These are phyloP conservation scores for Kwoniella shivajii DNA, from an alignment of 1,284 basidiomycete genomes.

Conservation along the genomic window DNA sequence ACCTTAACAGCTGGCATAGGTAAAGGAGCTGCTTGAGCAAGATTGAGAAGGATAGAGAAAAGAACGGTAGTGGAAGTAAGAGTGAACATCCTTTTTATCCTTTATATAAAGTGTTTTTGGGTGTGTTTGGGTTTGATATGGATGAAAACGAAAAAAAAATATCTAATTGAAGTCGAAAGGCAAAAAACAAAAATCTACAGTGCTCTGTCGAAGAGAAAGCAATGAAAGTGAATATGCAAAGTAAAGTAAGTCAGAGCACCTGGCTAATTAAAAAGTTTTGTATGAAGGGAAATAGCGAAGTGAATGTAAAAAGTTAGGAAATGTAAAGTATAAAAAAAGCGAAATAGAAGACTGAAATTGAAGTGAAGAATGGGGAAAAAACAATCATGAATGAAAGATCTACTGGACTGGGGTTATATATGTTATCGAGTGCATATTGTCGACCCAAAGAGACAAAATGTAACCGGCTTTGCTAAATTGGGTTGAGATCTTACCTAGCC, in stretches of 20 bases:
- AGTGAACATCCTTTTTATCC: conserved; percentile 24
- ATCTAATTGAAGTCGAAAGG: not conserved
- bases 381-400: not conserved
- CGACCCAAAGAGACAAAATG: too few relatives aligned
- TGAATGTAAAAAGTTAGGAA: conserved; percentile 6
- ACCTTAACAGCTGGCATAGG: conserved; percentile 30
- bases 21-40: conserved; percentile 22
- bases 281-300: conserved; percentile 8
- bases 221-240: conserved; percentile 1
- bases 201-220: conserved; percentile 22
- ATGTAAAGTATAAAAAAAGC: not conserved
- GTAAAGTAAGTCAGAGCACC: conserved; percentile 10
- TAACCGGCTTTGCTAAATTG: too few relatives aligned
- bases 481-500: too few relatives aligned
- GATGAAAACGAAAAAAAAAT: not conserved
- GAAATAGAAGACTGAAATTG: conserved; percentile 7
- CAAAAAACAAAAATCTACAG: conserved; percentile 1
- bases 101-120: too few relatives aligned
- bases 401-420: not conserved
- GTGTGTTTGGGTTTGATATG: not conserved
- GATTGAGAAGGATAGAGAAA: conserved; percentile 23
- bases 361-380: conserved; percentile 10
- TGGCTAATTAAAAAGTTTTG: conserved; percentile 10
- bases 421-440: too few relatives aligned
- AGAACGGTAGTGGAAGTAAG: conserved; percentile 12